Evolutionary conservation across 1,139 yeast genomes (phyloP), one percentile per base, ranked within the genome.

Genomic region (Meyerozyma smithsonii): DNA sequence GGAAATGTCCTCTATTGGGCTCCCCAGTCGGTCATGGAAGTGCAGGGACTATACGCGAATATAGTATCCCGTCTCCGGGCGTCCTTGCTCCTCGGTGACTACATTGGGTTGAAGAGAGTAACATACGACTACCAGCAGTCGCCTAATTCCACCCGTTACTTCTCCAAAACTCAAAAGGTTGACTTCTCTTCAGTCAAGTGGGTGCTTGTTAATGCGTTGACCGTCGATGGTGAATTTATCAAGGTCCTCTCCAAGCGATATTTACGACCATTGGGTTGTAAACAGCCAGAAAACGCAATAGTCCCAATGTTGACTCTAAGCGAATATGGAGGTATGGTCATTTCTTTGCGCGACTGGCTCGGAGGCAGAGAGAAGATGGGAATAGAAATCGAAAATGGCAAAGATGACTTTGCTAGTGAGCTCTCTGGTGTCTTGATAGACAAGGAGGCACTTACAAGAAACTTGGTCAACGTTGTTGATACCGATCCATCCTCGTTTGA

Each of bases 261-360:
- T 86, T 70, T 92, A 41, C 77, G 84, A 46, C 97, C 97, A 3
- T 64, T 92, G 42, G 98, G 98, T 0, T 89, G 95, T 55, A 76
- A 70, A 41, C 78, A 77, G 39, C 84, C 95, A 0, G 76, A 84
- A 33, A 79, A 81, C 43, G 87, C 90, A 2, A 82, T 90, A 20
- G 84, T 96, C 1, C 99, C 99, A 0, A 77, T 94, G 73, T 68
- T 94, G 36, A 86, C 97, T 0, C 65, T 92, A 39, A 80, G 88
- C 48, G 98, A 92, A 54, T 95, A 89, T 55, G 98, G 98, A 25
- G 99, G 99, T 2, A 87, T 92, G 81, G 92, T 90, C 4, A 81
- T 92, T 15, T 81, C 97, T 0, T 75, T 89, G 73, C 72, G 95
- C 48, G 99, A 92, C 58, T 90, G 96, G 92, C 65, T 89, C 10